phyloP scores from a whole-genome alignment of 345 rosid genomes.

The Rhizophora mangle region DNA sequence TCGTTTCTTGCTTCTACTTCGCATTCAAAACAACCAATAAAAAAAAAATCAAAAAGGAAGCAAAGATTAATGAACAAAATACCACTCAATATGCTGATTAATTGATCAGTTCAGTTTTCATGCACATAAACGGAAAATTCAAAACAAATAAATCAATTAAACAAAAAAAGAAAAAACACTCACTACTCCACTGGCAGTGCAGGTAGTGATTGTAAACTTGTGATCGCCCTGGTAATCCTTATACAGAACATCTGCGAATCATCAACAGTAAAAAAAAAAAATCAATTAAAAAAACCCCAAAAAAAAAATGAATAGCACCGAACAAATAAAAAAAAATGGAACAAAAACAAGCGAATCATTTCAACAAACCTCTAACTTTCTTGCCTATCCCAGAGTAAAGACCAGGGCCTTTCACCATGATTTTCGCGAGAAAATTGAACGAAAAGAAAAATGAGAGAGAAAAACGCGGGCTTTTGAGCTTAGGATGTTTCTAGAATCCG shows the following conservation, averaged over 20 bases:
- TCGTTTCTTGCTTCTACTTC: too few species aligned
- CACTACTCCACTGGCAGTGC: slow-evolving; percentile 71
- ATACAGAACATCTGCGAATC: slow-evolving; percentile 68
- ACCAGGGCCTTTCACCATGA: slow-evolving; percentile 94
- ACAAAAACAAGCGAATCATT: background rate
- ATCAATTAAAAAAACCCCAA: background rate
- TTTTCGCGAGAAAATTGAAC: slow-evolving; percentile 25
- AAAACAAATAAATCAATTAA: background rate
- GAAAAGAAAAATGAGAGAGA: background rate
- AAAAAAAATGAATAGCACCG: background rate
- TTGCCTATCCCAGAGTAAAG: slow-evolving; percentile 91
- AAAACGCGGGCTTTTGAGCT: background rate
- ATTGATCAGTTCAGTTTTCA: too few species aligned
- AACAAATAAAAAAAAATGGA: too few species aligned
- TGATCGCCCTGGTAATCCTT: slow-evolving; percentile 89
- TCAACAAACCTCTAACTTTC: slow-evolving; percentile 69
- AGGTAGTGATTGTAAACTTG: slow-evolving; percentile 78
- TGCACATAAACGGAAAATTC: too few species aligned
- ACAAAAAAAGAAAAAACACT: slow-evolving; percentile 25
- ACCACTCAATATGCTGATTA: too few species aligned
- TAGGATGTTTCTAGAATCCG: slow-evolving; percentile 5
- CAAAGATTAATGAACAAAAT: too few species aligned
- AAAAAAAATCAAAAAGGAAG: too few species aligned
- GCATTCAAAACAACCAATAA: too few species aligned
- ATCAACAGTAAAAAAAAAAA: background rate